Conservation (phyloP, 148 eudicot genomes). For the Amaranthus palmeri region DNA sequence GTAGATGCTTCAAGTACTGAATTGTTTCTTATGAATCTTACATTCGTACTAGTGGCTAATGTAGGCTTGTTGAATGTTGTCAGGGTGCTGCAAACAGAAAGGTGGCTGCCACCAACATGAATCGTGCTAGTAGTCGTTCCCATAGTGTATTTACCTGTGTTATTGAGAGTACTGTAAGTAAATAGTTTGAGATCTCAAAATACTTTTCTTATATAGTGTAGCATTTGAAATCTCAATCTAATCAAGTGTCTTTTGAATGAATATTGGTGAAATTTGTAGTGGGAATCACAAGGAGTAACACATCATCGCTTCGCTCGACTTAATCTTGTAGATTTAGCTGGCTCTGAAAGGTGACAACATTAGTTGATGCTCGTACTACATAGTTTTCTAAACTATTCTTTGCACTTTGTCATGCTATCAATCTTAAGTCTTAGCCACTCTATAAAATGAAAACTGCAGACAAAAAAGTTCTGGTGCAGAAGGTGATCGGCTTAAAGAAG, state of each 20-base stretch:
- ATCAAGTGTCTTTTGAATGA: not conserved
- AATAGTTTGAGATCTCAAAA: not conserved
- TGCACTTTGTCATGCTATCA: not conserved
- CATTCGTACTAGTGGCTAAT: conserved; percentile 6
- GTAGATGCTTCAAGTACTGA: not conserved
- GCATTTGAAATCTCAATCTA: not conserved
- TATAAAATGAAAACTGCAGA: conserved; percentile 33
- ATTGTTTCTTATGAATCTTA: not conserved
- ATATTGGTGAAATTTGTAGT: conserved; percentile 37
- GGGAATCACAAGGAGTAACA: conserved; percentile 96
- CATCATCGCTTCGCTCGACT: conserved; percentile 93
- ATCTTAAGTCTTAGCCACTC: not conserved
- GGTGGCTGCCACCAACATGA: conserved; percentile 99
- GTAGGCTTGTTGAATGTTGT: conserved; percentile 6
- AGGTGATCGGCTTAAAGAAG: conserved; percentile 98
- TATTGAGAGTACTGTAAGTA: conserved; percentile 81
- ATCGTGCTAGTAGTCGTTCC: conserved; percentile 97
- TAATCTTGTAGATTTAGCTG: conserved; percentile 95
- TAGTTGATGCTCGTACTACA: not conserved
- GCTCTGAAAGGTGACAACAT: conserved; percentile 81
- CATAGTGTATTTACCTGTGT: conserved; percentile 95
- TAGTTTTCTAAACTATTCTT: not conserved
- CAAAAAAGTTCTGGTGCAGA: conserved; percentile 99
- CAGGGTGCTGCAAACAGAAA: conserved; percentile 96
- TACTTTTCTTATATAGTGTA: not conserved